A percentile compares a stretch with the other conserved stretches of the same genome.
These are phyloP conservation scores for Tolypocladium tundrense DNA, from an alignment of 2,329 filamentous ascomycete genomes.

Conservation along the genomic window DNA sequence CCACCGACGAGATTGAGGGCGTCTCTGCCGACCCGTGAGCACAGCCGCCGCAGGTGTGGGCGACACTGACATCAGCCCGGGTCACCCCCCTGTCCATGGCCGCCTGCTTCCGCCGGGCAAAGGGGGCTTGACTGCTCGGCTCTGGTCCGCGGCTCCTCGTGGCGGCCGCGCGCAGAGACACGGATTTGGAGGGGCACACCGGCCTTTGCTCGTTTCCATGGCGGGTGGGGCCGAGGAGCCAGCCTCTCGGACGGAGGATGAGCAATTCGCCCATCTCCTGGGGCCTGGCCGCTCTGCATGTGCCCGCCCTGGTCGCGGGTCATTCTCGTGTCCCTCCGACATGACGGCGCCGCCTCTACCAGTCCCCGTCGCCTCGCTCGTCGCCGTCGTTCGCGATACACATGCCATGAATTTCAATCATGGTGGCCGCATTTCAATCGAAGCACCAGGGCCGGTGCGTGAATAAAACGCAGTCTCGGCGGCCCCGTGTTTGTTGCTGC, in stretches of 20 bases:
- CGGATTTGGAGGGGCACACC: not conserved
- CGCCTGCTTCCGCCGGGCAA: not conserved
- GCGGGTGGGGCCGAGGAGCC: slow-evolving; percentile 1
- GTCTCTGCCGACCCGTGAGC: not conserved
- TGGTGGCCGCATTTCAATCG: too few relatives aligned
- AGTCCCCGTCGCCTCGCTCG: not conserved
- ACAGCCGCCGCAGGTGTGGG: not conserved
- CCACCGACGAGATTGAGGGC: not conserved
- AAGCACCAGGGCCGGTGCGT: not conserved
- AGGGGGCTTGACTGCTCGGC: not conserved
- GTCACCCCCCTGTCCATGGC: not conserved
- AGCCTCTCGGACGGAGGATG: not conserved
- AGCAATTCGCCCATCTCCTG: not conserved
- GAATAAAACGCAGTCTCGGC: not conserved
- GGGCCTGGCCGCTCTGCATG: not conserved
- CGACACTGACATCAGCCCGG: not conserved
- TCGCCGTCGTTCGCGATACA: not conserved
- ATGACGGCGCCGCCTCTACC: not conserved
- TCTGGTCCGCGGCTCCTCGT: not conserved
- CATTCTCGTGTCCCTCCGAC: not conserved
- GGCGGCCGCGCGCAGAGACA: not conserved
- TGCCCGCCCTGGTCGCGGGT: not conserved
- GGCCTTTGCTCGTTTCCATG: not conserved
- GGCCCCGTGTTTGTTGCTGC: not conserved
- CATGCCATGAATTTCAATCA: not conserved